Evolutionary conservation across 495 filamentous ascomycete genomes (phyloP).

Genomic region (Astrothelium macrocarpum): DNA sequence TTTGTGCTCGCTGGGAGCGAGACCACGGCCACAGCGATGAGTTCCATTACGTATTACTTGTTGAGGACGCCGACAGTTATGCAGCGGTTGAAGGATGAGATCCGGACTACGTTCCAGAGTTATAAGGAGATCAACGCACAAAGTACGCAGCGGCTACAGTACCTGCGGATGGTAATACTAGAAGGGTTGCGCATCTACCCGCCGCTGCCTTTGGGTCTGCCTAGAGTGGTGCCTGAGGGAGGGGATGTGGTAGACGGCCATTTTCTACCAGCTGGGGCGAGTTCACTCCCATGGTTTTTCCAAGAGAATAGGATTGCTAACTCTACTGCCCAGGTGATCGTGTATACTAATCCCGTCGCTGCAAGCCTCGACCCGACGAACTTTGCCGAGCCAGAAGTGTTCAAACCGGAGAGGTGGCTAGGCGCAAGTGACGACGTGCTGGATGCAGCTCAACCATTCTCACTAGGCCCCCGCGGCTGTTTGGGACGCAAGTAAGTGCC

Average conservation of each 20-base stretch:
- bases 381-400: neutral
- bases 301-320: too few species aligned
- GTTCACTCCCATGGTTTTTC: constrained; percentile 3
- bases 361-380: neutral
- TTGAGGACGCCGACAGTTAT: constrained; percentile 16
- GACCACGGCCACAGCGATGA: constrained; percentile 27
- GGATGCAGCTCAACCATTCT: neutral
- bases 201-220: constrained; percentile 25
- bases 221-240: constrained; percentile 15
- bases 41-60: constrained; percentile 22
- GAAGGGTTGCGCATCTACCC: constrained; percentile 48
- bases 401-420: neutral
- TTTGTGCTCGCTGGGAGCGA: constrained; percentile 32
- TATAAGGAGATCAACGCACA: constrained; percentile 24
- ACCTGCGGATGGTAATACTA: constrained; percentile 39
- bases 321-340: neutral
- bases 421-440: neutral
- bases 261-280: constrained; percentile 27
- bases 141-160: constrained; percentile 33
- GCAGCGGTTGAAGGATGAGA: constrained; percentile 16
- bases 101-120: constrained; percentile 17
- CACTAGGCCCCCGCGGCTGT: neutral
- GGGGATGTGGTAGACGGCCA: constrained; percentile 34
- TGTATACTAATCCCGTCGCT: neutral
- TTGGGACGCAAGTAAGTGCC: neutral